Conservation (phyloP, 129 eudicot genomes). For the Centrapalus pauciflorus region DNA sequence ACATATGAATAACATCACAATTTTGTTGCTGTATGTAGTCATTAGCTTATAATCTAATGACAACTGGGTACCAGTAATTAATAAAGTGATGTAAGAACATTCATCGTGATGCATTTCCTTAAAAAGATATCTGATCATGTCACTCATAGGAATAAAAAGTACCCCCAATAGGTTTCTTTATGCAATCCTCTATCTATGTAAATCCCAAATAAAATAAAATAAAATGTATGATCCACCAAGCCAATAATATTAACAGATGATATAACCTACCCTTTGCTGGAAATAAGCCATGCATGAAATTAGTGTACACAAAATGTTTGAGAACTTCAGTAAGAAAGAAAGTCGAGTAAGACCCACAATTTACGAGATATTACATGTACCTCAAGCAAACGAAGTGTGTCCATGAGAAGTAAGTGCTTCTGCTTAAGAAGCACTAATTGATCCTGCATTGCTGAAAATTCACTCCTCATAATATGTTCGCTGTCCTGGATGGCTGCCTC, state of each 20-base stretch:
- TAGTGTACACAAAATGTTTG: not conserved
- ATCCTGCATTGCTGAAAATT: slow-evolving; percentile 76
- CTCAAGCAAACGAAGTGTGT: slow-evolving; percentile 92
- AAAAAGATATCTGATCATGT: not conserved
- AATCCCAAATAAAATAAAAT: slow-evolving; percentile 15
- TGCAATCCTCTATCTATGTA: slow-evolving; percentile 4
- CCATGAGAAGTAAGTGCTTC: slow-evolving; percentile 79
- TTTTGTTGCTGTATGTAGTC: not conserved
- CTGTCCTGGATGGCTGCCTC: slow-evolving; percentile 83
- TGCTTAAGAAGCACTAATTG: slow-evolving; percentile 79
- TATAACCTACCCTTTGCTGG: not conserved
- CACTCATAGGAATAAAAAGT: not conserved
- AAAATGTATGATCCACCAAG: slow-evolving; percentile 5
- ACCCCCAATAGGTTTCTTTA: slow-evolving; percentile 11
- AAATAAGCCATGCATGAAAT: not conserved
- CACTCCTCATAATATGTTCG: slow-evolving; percentile 76
- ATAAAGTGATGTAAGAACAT: not conserved
- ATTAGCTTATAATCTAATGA: not conserved
- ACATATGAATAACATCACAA: not conserved
- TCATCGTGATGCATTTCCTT: slow-evolving; percentile 5
- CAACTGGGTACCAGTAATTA: not conserved
- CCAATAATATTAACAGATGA: not conserved
- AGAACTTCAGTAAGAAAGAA: slow-evolving; percentile 11
- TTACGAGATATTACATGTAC: slow-evolving; percentile 50
- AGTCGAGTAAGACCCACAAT: slow-evolving; percentile 26